Base-by-base conservation (phyloP, 2,329 filamentous ascomycete species). In the Rutstroemia sp. region DNA sequence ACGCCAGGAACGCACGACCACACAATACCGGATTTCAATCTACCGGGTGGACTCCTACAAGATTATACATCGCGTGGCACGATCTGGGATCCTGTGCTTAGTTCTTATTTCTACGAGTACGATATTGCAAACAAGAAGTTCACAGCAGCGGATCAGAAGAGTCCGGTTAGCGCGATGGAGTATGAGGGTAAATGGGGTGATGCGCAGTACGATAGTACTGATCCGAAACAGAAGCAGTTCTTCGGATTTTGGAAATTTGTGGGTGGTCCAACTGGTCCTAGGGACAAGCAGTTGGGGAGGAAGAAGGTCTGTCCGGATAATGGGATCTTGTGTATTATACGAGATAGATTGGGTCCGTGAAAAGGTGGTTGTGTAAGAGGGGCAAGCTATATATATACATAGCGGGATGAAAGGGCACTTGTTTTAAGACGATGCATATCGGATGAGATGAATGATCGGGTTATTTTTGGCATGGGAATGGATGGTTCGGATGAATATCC, bases 141-240 rank as follows among this genome's bases (percentile, higher is more conserved):
- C 23, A 37, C 54, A 2, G 57, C 61, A 4, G 60, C 65, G n/a
- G 59, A 66, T 37, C 59, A 54, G 8, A 41, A 30, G 2, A 73
- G 71, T 47, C 82, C 84, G 0, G 71, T 78, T 2, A 74, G 73
- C 14, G 86, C 77, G 71, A 71, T 87, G 59, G 65, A 76, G 41
- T 87, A 77, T 65, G 71, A 70, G 25, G 85, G 84, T 0, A 70
- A 71, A 34, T 88, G 83, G 84, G 85, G 84, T 2, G 83, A 87
- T 63, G 68, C 80, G 59, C 74, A 80, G 63, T 81, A 84, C 55
- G 75, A 78, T 0, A 71, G 73, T 2, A 70, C 73, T n/a, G 75
- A 74, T 38, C 73, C 77, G 49, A 59, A 62, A 49, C 69, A 71
- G 49, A 54, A 19, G 7, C 41, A 54, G 3, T 78, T 79, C 49